Conservation (phyloP, 31 red algal species). For the Endocladia muricata region DNA sequence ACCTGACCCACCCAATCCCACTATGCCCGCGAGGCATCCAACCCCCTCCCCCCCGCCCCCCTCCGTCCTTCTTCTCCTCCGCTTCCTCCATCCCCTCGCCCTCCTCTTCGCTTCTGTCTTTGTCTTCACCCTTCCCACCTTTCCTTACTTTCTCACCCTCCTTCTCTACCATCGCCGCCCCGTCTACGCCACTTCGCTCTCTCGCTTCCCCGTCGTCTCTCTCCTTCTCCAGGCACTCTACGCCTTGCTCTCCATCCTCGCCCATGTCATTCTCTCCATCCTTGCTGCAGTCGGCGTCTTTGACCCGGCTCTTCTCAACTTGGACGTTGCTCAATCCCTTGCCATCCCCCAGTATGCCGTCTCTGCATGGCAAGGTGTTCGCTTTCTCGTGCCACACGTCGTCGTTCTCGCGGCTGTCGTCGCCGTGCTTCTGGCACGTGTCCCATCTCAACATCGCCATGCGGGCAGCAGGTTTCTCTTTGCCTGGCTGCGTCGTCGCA, state of each 20-base stretch:
- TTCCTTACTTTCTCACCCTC: constrained; percentile 31
- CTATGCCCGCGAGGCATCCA: too few relatives aligned
- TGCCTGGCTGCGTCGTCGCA: constrained; percentile 10
- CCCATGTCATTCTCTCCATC: constrained; percentile 26
- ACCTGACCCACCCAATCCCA: too few relatives aligned
- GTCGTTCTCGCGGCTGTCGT: constrained; percentile 17
- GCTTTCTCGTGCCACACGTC: constrained; percentile 32
- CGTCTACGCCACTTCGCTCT: constrained; percentile 10
- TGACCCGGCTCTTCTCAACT: neutral
- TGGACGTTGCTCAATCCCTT: constrained; percentile 12
- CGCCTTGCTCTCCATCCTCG: constrained; percentile 14
- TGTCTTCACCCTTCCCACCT: constrained; percentile 14
- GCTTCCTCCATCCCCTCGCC: constrained; percentile 5
- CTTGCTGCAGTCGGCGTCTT: constrained; percentile 6
- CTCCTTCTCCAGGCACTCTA: constrained; percentile 15
- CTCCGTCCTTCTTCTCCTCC: neutral
- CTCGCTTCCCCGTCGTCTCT: constrained; percentile 3
- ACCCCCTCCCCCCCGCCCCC: constrained; percentile 1
- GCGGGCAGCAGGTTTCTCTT: constrained; percentile 7
- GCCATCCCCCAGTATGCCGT: constrained; percentile 34
- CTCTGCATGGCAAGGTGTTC: constrained; percentile 33
- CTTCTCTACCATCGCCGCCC: constrained; percentile 1
- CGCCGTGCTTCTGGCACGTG: constrained; percentile 13
- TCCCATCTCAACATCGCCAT: constrained; percentile 12
- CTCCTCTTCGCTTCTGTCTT: constrained; percentile 20